A percentile compares a stretch with the other conserved stretches of the same genome.
Conservation (phyloP, 2,329 filamentous ascomycete species). For the Talaromyces atroroseus region DNA sequence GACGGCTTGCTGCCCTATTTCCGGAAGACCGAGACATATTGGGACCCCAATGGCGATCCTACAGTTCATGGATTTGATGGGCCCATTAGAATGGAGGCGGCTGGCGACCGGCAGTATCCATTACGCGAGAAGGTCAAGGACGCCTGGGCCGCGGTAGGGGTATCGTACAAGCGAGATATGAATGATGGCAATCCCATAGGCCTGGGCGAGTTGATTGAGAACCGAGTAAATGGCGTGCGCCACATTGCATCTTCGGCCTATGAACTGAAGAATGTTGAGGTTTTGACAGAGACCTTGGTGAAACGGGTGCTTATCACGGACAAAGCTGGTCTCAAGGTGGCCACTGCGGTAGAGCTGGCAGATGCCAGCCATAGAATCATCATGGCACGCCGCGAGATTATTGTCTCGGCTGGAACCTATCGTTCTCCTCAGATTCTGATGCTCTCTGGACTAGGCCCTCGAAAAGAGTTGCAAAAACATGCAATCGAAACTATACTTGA, state of each 20-base stretch:
- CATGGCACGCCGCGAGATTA: constrained; percentile 37
- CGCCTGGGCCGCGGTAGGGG: constrained; percentile 5
- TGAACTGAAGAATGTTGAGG: background rate
- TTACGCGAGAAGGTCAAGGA: constrained; percentile 9
- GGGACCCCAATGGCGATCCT: constrained; percentile 20
- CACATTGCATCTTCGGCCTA: constrained; percentile 14
- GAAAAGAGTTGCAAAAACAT: constrained; percentile 22
- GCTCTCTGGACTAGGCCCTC: constrained; percentile 28
- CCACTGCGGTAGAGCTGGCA: constrained; percentile 6
- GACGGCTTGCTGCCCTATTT: constrained; percentile 25
- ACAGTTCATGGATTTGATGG: constrained; percentile 24
- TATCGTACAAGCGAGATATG: constrained; percentile 5
- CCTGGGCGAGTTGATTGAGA: constrained; percentile 11
- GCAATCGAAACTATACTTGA: constrained; percentile 20
- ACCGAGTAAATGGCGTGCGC: constrained; percentile 7
- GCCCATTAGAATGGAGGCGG: constrained; percentile 18
- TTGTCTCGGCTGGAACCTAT: constrained; percentile 40
- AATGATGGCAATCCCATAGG: constrained; percentile 14
- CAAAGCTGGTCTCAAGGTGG: background rate
- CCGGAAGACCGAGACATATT: constrained; percentile 21
- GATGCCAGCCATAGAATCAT: constrained; percentile 11
- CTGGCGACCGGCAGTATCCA: constrained; percentile 13
- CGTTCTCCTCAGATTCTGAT: constrained; percentile 37
- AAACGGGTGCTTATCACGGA: background rate
- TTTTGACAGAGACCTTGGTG: constrained; percentile 13